Evolutionary conservation across 1,284 basidiomycete species (phyloP), one percentile per base, ranked within the genome.

Genomic region (Takashimella koratensis): DNA sequence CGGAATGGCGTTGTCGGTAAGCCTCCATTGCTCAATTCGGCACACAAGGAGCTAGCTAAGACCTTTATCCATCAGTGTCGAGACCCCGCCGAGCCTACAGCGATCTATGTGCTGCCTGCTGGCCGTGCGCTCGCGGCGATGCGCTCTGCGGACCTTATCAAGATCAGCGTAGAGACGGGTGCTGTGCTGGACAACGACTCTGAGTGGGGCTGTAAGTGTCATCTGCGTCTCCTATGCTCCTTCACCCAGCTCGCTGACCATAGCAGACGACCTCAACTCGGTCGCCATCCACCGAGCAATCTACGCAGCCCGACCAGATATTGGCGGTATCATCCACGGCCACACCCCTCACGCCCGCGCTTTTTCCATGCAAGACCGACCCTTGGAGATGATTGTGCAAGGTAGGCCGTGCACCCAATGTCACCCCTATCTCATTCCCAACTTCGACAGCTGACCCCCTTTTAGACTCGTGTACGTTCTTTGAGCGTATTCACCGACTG

Each of bases 401-500:
- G 57, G 54, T 56, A 10, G 23, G 30, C 23, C 25, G 10, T n/a
- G n/a, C n/a, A n/a, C n/a, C n/a, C n/a, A n/a, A n/a, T n/a, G n/a
- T n/a, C n/a, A n/a, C n/a, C n/a, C n/a, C n/a, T n/a, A n/a, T n/a
- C n/a, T n/a, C n/a, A n/a, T n/a, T n/a, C n/a, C n/a, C n/a, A n/a
- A n/a, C n/a, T n/a, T n/a, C n/a, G n/a, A n/a, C n/a, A n/a, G n/a
- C n/a, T n/a, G n/a, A n/a, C n/a, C n/a, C n/a, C n/a, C 19, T 36
- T 5, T 11, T 24, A 55, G 64, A 66, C 63, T 57, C 56, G 27
- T 66, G 65, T 41, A 62, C 59, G 2, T 66, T 64, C 45, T 53
- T 58, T 44, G 45, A 58, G 12, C 45, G 52, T 6, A 48, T 62
- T 19, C 50, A 59, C 44, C 45, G 52, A 8, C 49, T 66, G 25